These are phyloP conservation scores for Tylopilus cervinicoccineus DNA, from an alignment of 768 basidiomycete species.

Conservation along the genomic window DNA sequence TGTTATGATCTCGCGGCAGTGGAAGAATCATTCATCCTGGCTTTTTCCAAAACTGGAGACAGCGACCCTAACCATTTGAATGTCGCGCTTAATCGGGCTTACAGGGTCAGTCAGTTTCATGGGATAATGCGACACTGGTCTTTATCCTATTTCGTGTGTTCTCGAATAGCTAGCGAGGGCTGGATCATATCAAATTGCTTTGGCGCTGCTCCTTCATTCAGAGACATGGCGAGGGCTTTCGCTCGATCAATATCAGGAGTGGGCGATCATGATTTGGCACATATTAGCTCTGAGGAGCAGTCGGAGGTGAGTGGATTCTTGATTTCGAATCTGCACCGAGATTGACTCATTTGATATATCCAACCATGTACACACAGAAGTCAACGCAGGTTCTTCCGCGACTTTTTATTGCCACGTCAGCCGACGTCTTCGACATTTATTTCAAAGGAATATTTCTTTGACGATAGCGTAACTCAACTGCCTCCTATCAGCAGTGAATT, in stretches of 20 bases:
- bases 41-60: constrained; percentile 56
- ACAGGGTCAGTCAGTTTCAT: constrained; percentile 45
- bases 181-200: constrained; percentile 59
- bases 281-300: constrained; percentile 63
- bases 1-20: constrained; percentile 59
- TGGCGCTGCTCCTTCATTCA: constrained; percentile 62
- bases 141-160: constrained; percentile 9
- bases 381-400: constrained; percentile 61
- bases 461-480: constrained; percentile 29
- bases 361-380: constrained; percentile 35
- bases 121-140: background rate
- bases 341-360: constrained; percentile 10
- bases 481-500: constrained; percentile 41
- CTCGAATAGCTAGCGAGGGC: constrained; percentile 57
- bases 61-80: constrained; percentile 61
- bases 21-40: constrained; percentile 67
- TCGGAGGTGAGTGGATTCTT: constrained; percentile 50
- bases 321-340: constrained; percentile 1
- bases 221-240: constrained; percentile 66
- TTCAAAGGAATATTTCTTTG: constrained; percentile 54
- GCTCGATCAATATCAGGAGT: constrained; percentile 60
- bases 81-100: constrained; percentile 60
- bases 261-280: constrained; percentile 79
- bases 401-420: constrained; percentile 57
- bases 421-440: constrained; percentile 51